Conservation (phyloP, 2,329 filamentous ascomycete genomes). For the Pseudopithomyces chartarum region DNA sequence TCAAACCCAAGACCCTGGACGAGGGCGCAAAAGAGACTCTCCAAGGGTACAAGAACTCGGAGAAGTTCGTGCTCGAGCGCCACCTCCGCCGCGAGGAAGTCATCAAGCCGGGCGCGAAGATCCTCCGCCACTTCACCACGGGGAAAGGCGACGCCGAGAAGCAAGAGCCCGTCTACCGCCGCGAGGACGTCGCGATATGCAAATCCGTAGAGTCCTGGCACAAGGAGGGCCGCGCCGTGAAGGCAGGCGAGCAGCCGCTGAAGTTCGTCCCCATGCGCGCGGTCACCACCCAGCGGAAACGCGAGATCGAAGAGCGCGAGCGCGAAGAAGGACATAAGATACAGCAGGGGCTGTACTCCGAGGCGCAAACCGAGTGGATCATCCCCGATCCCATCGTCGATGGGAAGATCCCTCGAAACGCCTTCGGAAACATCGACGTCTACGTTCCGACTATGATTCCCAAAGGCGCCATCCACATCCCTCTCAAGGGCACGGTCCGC, state of each 20-base stretch:
- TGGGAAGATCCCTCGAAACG: constrained; percentile 89
- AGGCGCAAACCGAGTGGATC: constrained; percentile 92
- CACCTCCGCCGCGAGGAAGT: constrained; percentile 94
- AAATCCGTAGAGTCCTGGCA: constrained; percentile 97
- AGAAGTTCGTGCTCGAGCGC: constrained; percentile 82
- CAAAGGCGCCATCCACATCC: constrained; percentile 80
- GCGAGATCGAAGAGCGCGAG: constrained; percentile 86
- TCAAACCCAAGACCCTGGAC: constrained; percentile 66
- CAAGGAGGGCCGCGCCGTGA: constrained; percentile 85
- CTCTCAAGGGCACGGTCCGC: constrained; percentile 74
- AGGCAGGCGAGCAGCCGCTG: constrained; percentile 71
- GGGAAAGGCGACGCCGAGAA: constrained; percentile 75
- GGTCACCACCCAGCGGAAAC: constrained; percentile 83
- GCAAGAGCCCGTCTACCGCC: constrained; percentile 79
- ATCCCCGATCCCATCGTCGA: constrained; percentile 85
- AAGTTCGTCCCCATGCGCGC: constrained; percentile 90
- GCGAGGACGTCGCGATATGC: constrained; percentile 80
- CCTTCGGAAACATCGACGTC: constrained; percentile 94
- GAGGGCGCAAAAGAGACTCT: constrained; percentile 75
- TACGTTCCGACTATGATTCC: constrained; percentile 96
- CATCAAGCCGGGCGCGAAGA: constrained; percentile 68
- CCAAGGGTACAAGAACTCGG: constrained; percentile 84
- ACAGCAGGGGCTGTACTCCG: constrained; percentile 82
- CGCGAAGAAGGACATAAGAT: constrained; percentile 79
- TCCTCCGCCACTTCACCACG: constrained; percentile 75